Percentiles rank a stretch among this genome's conserved stretches.
Evolutionary conservation across 2,329 filamentous ascomycete genomes (phyloP).

Genomic region (Colletotrichum tamarilloi): DNA sequence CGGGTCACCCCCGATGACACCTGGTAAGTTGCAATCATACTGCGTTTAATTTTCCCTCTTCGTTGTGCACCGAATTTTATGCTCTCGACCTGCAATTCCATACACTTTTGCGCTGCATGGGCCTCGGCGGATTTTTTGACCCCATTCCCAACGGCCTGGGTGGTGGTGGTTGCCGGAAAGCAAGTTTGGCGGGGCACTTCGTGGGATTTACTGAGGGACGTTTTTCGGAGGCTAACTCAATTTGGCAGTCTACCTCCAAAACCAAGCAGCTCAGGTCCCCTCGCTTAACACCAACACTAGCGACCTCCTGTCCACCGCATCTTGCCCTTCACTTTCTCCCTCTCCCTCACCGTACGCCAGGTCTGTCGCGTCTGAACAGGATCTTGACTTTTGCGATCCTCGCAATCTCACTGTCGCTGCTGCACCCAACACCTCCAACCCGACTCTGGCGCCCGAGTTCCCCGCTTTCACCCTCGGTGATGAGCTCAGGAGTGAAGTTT

Average conservation of each 20-base stretch:
- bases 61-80: neutral
- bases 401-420: slow-evolving; percentile 83
- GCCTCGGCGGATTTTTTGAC: slow-evolving; percentile 2
- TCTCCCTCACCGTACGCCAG: slow-evolving; percentile 84
- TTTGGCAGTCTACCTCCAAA: slow-evolving; percentile 61
- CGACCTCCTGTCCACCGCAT: slow-evolving; percentile 79
- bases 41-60: slow-evolving; percentile 1
- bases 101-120: slow-evolving; percentile 5
- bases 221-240: slow-evolving; percentile 48
- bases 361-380: slow-evolving; percentile 74
- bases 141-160: slow-evolving; percentile 9
- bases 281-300: slow-evolving; percentile 73
- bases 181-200: slow-evolving; percentile 24
- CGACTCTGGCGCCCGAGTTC: slow-evolving; percentile 69
- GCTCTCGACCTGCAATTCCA: neutral
- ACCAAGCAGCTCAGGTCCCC: slow-evolving; percentile 59
- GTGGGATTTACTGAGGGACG: slow-evolving; percentile 3
- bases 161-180: neutral
- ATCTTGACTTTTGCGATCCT: slow-evolving; percentile 91
- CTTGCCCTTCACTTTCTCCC: slow-evolving; percentile 87
- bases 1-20: slow-evolving; percentile 87
- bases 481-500: slow-evolving; percentile 66
- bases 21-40: slow-evolving; percentile 73
- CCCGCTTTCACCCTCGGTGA: slow-evolving; percentile 72
- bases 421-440: slow-evolving; percentile 55